Evolutionary conservation across 495 filamentous ascomycete genomes (phyloP).

Genomic region (Aspergillus baeticus): DNA sequence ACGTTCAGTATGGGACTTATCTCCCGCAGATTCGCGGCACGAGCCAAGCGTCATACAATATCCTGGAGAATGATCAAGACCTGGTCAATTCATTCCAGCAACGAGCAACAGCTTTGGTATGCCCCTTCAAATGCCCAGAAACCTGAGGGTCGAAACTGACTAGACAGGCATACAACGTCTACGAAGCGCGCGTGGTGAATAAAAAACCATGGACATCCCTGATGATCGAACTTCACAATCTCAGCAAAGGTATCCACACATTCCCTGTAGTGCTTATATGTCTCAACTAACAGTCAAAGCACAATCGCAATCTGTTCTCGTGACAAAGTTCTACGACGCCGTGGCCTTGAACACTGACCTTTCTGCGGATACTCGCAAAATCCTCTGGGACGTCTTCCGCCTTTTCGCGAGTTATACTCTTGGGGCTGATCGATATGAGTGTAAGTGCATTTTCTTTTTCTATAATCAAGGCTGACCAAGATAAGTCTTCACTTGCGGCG

Average conservation of each 20-base stretch:
- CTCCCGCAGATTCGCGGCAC: constrained; percentile 8
- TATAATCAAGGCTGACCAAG: not conserved
- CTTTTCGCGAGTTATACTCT: constrained; percentile 46
- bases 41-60: constrained; percentile 6
- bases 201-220: constrained; percentile 47
- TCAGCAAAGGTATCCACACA: constrained; percentile 37
- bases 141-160: too few species aligned
- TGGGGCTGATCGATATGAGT: constrained; percentile 34
- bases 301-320: constrained; percentile 47
- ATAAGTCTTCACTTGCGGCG: constrained; percentile 35
- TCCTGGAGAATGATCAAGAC: constrained; percentile 29
- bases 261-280: too few species aligned
- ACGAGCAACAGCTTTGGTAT: constrained; percentile 38
- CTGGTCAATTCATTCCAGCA: constrained; percentile 42
- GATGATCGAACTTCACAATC: constrained; percentile 42
- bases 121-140: too few species aligned
- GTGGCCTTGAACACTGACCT: constrained; percentile 25
- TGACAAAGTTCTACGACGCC: constrained; percentile 39
- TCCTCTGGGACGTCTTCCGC: constrained; percentile 38
- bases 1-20: constrained; percentile 24
- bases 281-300: constrained; percentile 19
- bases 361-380: constrained; percentile 16
- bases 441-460: constrained; percentile 9
- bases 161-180: constrained; percentile 35
- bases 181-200: constrained; percentile 40